A percentile compares a stretch with the other conserved stretches of the same genome.
Evolutionary conservation across 495 filamentous ascomycete species (phyloP).

Genomic region (Penicillium argentinense): DNA sequence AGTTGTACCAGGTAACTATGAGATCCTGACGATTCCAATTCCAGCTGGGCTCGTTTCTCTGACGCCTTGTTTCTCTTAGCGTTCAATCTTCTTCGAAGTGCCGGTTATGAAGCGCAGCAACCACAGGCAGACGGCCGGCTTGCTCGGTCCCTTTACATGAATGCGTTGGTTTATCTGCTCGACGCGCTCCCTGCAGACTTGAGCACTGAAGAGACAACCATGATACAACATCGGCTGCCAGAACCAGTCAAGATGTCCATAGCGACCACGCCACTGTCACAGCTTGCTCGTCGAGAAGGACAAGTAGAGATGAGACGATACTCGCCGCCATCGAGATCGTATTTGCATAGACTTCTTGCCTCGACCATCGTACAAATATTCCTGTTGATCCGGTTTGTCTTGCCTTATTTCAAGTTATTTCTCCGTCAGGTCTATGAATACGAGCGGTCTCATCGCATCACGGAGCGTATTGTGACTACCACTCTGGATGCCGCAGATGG

Average conservation of each 20-base stretch:
- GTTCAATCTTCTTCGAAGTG: constrained; percentile 40
- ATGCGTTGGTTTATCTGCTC: constrained; percentile 64
- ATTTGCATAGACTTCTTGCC: constrained; percentile 59
- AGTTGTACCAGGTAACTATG: constrained; percentile 38
- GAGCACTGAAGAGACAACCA: constrained; percentile 34
- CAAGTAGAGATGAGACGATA: neutral
- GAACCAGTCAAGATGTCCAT: constrained; percentile 22
- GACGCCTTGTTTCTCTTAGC: constrained; percentile 20
- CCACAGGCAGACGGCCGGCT: constrained; percentile 39
- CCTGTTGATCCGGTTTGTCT: constrained; percentile 52
- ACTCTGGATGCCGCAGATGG: constrained; percentile 52
- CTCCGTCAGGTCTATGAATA: constrained; percentile 54
- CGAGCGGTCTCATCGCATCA: constrained; percentile 63
- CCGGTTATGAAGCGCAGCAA: constrained; percentile 41
- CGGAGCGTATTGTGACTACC: constrained; percentile 50
- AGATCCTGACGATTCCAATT: neutral
- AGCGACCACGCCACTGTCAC: constrained; percentile 1
- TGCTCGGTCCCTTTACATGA: constrained; percentile 65
- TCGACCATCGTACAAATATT: constrained; percentile 56
- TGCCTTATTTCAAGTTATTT: constrained; percentile 59
- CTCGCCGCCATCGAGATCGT: constrained; percentile 32
- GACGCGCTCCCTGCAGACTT: constrained; percentile 63
- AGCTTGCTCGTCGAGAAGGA: constrained; percentile 34
- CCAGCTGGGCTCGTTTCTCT: neutral
- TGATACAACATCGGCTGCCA: constrained; percentile 33